A percentile compares a stretch with the other conserved stretches of the same genome.
Evolutionary conservation across 495 filamentous ascomycete genomes (phyloP).

Genomic region (Penicillium cosmopolitanum): DNA sequence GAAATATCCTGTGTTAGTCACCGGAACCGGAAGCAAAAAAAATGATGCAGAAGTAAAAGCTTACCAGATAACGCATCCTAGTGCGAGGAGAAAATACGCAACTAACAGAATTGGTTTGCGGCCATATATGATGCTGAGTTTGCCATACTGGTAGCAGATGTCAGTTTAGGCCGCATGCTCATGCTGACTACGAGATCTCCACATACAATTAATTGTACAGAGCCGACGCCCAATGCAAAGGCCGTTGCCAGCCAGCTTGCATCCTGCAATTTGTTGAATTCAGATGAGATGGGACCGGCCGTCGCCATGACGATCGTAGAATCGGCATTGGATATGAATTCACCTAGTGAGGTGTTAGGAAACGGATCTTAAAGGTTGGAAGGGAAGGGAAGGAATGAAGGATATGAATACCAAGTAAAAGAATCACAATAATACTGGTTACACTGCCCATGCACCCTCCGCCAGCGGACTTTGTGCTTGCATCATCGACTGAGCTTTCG

Average conservation of each 20-base stretch:
- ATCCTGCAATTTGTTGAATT: neutral
- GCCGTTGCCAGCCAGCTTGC: constrained; percentile 6
- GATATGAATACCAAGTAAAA: neutral
- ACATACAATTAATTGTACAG: constrained; percentile 1
- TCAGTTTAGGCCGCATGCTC: neutral
- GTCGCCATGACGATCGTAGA: constrained; percentile 1
- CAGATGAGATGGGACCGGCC: neutral
- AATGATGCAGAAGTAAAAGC: neutral
- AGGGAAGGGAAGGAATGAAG: neutral
- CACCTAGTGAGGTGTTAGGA: neutral
- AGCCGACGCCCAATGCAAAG: neutral
- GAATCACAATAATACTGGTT: constrained; percentile 2
- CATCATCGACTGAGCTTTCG: neutral
- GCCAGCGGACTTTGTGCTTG: neutral
- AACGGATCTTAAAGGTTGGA: neutral
- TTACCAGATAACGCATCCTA: constrained; percentile 10
- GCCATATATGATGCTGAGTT: constrained; percentile 7
- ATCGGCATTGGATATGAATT: constrained; percentile 8
- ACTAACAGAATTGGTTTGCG: constrained; percentile 3
- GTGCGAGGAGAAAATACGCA: neutral
- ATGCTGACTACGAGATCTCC: neutral
- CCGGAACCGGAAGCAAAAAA: too few species aligned
- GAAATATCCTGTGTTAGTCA: neutral
- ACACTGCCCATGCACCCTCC: neutral
- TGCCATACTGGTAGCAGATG: neutral